Percentiles rank a stretch among this genome's conserved stretches.
These are phyloP conservation scores for Fusarium aywerte DNA, from an alignment of 2,329 filamentous ascomycete species.

Conservation along the genomic window DNA sequence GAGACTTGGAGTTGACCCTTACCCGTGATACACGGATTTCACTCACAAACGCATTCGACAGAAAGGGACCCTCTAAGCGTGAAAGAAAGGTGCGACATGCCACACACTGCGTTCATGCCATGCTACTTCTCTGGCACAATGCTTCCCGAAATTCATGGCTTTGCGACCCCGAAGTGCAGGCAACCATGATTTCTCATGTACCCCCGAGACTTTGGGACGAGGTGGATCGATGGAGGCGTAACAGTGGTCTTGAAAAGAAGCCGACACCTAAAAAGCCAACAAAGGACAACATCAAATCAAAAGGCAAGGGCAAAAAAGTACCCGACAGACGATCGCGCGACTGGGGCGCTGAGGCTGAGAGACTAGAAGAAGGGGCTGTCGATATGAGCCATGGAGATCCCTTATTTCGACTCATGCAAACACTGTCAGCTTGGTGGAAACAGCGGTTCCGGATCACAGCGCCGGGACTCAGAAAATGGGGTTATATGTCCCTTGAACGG, in stretches of 20 bases:
- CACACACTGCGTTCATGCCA: conserved; percentile 90
- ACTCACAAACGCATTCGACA: conserved; percentile 69
- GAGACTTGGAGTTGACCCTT: conserved; percentile 80
- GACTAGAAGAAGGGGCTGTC: conserved; percentile 74
- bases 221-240: conserved; percentile 76
- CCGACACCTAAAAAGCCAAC: conserved; percentile 43
- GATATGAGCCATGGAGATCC: conserved; percentile 88
- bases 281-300: conserved; percentile 50
- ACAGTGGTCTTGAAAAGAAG: conserved; percentile 69
- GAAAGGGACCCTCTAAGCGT: conserved; percentile 87
- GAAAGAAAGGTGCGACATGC: conserved; percentile 81
- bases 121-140: conserved; percentile 90
- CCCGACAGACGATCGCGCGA: conserved; percentile 60
- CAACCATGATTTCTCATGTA: conserved; percentile 78
- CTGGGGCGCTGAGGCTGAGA: conserved; percentile 77
- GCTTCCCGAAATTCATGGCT: conserved; percentile 85
- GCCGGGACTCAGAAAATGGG: conserved; percentile 86
- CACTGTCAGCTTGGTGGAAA: conserved; percentile 87
- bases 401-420: conserved; percentile 77
- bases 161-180: conserved; percentile 79
- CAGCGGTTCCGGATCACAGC: conserved; percentile 81
- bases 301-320: conserved; percentile 53
- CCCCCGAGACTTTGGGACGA: conserved; percentile 75
- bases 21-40: conserved; percentile 68
- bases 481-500: conserved; percentile 82